Base-by-base conservation (phyloP, 148 eudicot genomes). In the Bassia scoparia region DNA sequence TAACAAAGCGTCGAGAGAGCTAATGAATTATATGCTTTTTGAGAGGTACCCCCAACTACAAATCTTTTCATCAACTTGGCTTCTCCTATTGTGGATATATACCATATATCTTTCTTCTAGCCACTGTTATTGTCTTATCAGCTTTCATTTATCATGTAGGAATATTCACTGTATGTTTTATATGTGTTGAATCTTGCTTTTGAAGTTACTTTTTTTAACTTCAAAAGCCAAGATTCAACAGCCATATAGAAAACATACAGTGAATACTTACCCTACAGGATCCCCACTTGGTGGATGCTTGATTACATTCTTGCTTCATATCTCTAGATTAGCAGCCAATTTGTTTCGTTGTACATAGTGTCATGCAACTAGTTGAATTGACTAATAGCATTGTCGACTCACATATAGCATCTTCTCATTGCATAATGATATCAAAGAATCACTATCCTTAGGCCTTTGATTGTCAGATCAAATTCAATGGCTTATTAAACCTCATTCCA, bases 41-140 rank as follows among this genome's bases (percentile, higher is more conserved):
- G 80, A 82, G 95, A 73, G 86, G 89, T 62, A 92, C n/a, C 97
- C 61, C 95, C 97, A 68, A 86, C 97, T 7, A 83, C 89, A 74
- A 92, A 92, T 77, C 90, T 92, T 76, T 92, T 92, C 72, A 92
- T 92, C 86, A 92, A 92, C 80, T 83, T 92, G 90, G 97, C 97
- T 52, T 92, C 97, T 48, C 97, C 97, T 16, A 85, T 92, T n/a
- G 92, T 92, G 76, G 97, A n/a, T n/a, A 92, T 83, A 86, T 92
- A 76, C 97, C 97, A 33, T 92, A 89, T 75, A 78, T 89, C 31
- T 92, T 92, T 84, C 88, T 92, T 71, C 74, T 88, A 68, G 97
- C 97, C n/a, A 92, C 97, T 43, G 52, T 89, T 70, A 71, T 92
- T 69, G 97, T 59, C 82, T 92, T 76, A 80, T 92, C 97, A 61